A percentile compares a stretch with the other conserved stretches of the same genome.
Evolutionary conservation across 495 filamentous ascomycete species (phyloP).

Genomic region (Cairneyella variabilis): DNA sequence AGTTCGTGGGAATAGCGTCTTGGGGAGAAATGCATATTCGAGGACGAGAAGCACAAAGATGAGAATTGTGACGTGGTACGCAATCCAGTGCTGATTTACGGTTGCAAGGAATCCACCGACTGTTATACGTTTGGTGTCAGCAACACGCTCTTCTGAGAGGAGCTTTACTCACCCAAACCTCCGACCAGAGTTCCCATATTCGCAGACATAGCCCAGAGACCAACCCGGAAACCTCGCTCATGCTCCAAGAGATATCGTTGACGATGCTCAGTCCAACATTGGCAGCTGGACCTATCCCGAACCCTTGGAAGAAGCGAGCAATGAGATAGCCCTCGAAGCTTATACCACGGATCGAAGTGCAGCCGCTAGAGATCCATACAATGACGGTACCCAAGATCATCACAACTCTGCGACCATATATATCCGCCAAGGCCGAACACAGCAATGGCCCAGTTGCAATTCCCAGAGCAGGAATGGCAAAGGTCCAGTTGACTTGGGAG

Average conservation of each 20-base stretch:
- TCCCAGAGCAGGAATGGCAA: conserved; percentile 58
- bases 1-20: conserved; percentile 57
- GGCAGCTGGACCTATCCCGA: conserved; percentile 54
- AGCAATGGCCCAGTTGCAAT: conserved; percentile 54
- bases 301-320: conserved; percentile 58
- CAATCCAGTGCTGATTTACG: conserved; percentile 49
- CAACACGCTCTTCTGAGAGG: conserved; percentile 16
- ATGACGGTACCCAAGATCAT: conserved; percentile 53
- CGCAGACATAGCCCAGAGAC: conserved; percentile 59
- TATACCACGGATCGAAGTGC: conserved; percentile 23
- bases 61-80: conserved; percentile 56
- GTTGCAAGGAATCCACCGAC: conserved; percentile 55
- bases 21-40: conserved; percentile 52
- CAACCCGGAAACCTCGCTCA: conserved; percentile 57
- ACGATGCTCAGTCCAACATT: conserved; percentile 62
- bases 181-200: conserved; percentile 55
- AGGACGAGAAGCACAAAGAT: conserved; percentile 47
- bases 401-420: conserved; percentile 52
- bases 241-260: conserved; percentile 57
- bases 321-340: conserved; percentile 53
- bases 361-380: conserved; percentile 44
- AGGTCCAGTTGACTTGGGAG: conserved; percentile 58
- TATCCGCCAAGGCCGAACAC: conserved; percentile 55
- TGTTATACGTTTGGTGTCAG: conserved; percentile 18
- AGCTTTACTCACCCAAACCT: conserved; percentile 35